Evolutionary conservation across 495 filamentous ascomycete genomes (phyloP), one percentile per base, ranked within the genome.

Genomic region (Aspergillus bertholletiae): DNA sequence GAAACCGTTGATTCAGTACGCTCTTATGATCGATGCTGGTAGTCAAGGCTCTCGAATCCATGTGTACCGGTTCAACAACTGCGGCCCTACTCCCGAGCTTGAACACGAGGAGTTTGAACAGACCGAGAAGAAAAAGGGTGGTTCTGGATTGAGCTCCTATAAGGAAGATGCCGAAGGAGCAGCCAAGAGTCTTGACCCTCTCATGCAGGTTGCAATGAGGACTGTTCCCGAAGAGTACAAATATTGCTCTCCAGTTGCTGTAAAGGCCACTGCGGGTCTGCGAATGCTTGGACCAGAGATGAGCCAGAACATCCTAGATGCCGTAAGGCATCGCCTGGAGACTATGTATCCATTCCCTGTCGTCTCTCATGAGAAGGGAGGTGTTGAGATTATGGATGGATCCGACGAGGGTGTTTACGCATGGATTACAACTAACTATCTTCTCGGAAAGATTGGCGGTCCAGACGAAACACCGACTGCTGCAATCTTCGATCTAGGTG

Each of bases 31-130:
- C 64, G 94, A 98, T 77, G 94, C 94, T 34, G 94, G 94, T 51
- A 97, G 92, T 74, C 96, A 93, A 37, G 94, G 94, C 54, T 97
- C 94, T 55, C 89, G 94, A 51, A 96, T 98, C 65, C 94, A 98
- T 73, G 92, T 97, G 51, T 98, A 97, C 76, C 86, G 87, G 55
- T 98, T 98, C 83, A 98, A 97, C 77, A 98, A 97, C 77, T 98
- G 94, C 75, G 95, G 92, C 48, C 69, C 87, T 32, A 92, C 92
- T 20, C 94, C 94, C n/a, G 94, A 97, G 74, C 80, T 98, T 17
- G 94, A 98, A 67, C 76, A 84, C 61, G 94, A 98, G 67, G 78
- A 86, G 20, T 98, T 98, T 69, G 84, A 95, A 75, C 86, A 88
- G 84, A 97, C 91, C 17, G 81, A 85, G 62, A 89, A 87, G 78